A percentile compares a stretch with the other conserved stretches of the same genome.
These are phyloP conservation scores for Alisma plantagoaquatica DNA, from an alignment of 106 monocot species.

Conservation along the genomic window DNA sequence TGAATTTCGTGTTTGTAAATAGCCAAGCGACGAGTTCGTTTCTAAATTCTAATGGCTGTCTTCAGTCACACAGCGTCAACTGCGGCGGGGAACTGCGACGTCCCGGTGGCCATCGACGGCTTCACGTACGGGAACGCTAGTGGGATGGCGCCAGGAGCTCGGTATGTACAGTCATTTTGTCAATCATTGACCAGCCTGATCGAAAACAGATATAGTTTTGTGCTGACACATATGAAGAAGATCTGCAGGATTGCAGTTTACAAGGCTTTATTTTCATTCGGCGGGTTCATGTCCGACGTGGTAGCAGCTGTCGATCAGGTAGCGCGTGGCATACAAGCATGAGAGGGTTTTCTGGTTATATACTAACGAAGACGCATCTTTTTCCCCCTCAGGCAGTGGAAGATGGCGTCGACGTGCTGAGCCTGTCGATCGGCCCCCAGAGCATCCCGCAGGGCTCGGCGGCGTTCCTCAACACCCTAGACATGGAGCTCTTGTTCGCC, in stretches of 20 bases:
- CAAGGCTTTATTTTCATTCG: conserved; percentile 69
- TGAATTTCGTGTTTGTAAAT: no score
- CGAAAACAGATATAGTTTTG: no score
- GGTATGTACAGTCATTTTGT: conserved; percentile 2
- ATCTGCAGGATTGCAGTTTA: conserved; percentile 49
- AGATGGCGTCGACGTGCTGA: conserved; percentile 73
- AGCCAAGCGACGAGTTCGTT: no score
- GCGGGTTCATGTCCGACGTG: conserved; percentile 79
- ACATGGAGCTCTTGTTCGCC: conserved; percentile 60
- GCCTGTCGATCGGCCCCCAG: conserved; percentile 55
- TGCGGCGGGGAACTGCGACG: conserved; percentile 11
- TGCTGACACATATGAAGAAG: background rate
- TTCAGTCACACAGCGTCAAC: conserved; percentile 16
- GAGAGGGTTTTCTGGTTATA: no score
- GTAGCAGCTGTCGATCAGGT: conserved; percentile 84
- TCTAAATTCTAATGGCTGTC: no score
- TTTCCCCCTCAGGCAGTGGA: conserved; percentile 48
- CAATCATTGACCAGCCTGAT: background rate
- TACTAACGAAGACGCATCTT: no score
- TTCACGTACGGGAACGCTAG: conserved; percentile 15
- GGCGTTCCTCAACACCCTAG: conserved; percentile 59
- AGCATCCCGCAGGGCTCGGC: conserved; percentile 41
- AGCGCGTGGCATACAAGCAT: no score
- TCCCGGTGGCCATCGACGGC: conserved; percentile 7
- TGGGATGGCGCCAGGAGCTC: conserved; percentile 16